Conservation (phyloP, 768 basidiomycete species). For the Boletus tylopilopsis region DNA sequence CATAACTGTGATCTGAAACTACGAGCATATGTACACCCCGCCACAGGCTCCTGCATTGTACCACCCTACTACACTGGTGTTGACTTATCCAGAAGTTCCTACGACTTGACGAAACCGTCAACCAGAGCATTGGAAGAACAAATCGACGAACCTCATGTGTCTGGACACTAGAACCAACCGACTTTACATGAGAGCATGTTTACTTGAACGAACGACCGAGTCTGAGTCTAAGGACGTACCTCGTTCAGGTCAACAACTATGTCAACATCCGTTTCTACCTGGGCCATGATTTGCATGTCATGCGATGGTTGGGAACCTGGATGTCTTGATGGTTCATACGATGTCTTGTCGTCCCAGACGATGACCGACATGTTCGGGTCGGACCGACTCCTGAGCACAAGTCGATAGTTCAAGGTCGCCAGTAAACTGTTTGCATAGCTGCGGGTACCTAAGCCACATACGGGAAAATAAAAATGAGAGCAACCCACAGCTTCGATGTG, state of each 20-base stretch:
- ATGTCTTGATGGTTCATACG: not conserved
- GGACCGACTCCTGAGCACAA: constrained; percentile 5
- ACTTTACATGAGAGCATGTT: too few species aligned
- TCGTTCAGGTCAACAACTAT: not conserved
- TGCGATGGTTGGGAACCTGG: not conserved
- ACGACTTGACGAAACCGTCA: too few species aligned
- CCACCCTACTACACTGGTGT: too few species aligned
- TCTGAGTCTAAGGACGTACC: not conserved
- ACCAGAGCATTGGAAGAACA: too few species aligned
- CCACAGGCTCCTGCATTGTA: too few species aligned
- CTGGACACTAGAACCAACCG: too few species aligned
- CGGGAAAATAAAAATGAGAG: not conserved
- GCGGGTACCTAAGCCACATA: not conserved
- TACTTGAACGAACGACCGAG: too few species aligned
- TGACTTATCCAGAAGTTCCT: too few species aligned
- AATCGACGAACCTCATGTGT: too few species aligned
- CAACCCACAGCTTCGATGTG: constrained; percentile 14
- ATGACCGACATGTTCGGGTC: not conserved
- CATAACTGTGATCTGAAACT: too few species aligned
- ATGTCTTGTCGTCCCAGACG: not conserved
- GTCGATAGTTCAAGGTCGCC: not conserved
- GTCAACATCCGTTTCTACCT: not conserved
- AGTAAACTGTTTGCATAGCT: constrained; percentile 21
- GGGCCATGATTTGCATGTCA: not conserved
- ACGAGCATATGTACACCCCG: too few species aligned